Evolutionary conservation across 768 basidiomycete species (phyloP), one percentile per base, ranked within the genome.

Genomic region (Polyporus arcularius): DNA sequence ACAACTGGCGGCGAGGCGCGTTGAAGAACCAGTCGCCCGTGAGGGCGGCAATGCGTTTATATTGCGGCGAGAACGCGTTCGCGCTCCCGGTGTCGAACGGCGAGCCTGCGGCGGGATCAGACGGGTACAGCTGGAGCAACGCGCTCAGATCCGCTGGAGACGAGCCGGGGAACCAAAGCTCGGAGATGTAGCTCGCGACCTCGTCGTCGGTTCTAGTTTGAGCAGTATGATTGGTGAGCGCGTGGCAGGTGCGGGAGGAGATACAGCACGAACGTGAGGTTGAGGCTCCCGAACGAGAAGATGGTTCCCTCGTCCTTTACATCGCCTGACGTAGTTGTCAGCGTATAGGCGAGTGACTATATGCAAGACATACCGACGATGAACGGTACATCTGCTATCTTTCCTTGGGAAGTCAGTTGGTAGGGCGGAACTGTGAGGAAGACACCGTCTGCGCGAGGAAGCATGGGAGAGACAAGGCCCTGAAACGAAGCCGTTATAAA

Each of bases 231-330:
- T 3, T 7, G 15, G 5, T 26, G 32, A 32, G 35, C 11, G 3
- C 35, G 7, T 3, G 11, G 35, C 1, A 18, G 10, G 32, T 10
- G 35, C 8, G 7, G 4, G 2, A 18, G 2, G n/a, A 12, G 6
- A 11, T 35, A 35, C 45, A 53, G 8, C 5, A 53, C 71, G 1
- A 63, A 76, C 76, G 72, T 68, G 42, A 77, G 61, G 55, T 75
- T 75, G 5, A 53, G 32, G 0, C 50, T 65, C 2, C 66, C 52
- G 10, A 75, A 16, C 0, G 73, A 59, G 65, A 76, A 77, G 4
- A 75, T 43, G 0, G 85, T 84, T 5, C 85, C 86, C 67, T 88
- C 86, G 55, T 87, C 86, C 52, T 86, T 83, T 61, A 56, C 53
- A 16, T 62, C 50, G 2, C 47, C 53, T 52, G 1, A 26, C 21